Base-by-base conservation (phyloP, 192 early-diverging fungal genomes). In the Glomus cerebriforme region DNA sequence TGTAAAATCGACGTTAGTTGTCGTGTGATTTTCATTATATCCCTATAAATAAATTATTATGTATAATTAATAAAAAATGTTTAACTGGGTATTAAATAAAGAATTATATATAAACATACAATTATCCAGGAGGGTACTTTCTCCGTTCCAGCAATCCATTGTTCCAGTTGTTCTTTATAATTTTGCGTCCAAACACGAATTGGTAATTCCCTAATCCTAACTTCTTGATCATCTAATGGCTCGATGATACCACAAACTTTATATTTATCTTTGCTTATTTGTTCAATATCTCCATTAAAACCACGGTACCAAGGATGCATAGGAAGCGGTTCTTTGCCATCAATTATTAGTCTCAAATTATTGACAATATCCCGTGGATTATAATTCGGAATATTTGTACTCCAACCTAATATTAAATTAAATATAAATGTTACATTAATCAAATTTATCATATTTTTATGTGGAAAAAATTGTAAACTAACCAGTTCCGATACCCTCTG, bases 251-350 rank as follows among this genome's bases (percentile, higher is more conserved):
- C 97, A 5, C 85, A 81, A 5, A 94, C 89, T 69, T 85, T 87
- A 84, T 88, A 96, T 79, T 88, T 90, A 45, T 89, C 86, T 34
- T 86, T 81, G 24, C 75, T 80, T 67, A 80, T 82, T 69, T 76
- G 78, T 71, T 92, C 90, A 59, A 99, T 96, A 6, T 77, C 73
- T 26, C 97, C 97, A 60, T 90, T 87, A 85, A 96, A 99, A 6
- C 98, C 96, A 60, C 97, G 91, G 83, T 95, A 99, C 96, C 96
- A 99, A 3, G 98, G 98, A 4, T 81, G 77, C 94, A 99, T 96
- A 0, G 91, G 87, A 27, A 83, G 79, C 34, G 88, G 77, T 35
- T 93, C 88, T 81, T 96, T 85, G 39, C 85, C 90, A 9, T 90
- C 83, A 93, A 99, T 96, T 15, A 96, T 65, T 7, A 92, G 87